phyloP scores from a whole-genome alignment of 331 rosid species.

The Quercus tomentella region DNA sequence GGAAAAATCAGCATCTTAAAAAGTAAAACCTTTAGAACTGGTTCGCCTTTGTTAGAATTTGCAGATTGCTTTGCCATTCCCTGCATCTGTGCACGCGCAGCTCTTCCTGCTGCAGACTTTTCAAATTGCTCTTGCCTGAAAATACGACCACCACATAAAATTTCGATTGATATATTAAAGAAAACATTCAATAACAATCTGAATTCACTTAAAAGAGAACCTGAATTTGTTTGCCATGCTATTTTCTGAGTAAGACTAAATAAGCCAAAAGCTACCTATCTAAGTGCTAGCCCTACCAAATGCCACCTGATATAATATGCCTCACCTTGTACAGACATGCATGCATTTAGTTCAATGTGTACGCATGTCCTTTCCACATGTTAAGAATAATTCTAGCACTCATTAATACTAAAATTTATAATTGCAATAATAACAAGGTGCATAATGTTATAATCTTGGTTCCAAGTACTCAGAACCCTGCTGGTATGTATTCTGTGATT shows the following conservation, averaged over 20 bases:
- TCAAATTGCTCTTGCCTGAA: slow-evolving; percentile 84
- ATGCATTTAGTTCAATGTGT: not conserved
- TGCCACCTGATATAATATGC: not conserved
- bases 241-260: not conserved
- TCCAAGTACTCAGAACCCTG: not conserved
- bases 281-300: not conserved
- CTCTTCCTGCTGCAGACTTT: slow-evolving; percentile 79
- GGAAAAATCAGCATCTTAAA: slow-evolving; percentile 15
- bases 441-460: not conserved
- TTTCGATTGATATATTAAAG: not conserved
- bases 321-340: not conserved
- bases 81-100: slow-evolving; percentile 69
- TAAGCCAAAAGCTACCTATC: not conserved
- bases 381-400: not conserved
- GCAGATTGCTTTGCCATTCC: slow-evolving; percentile 64
- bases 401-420: not conserved
- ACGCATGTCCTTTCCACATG: not conserved
- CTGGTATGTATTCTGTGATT: not conserved
- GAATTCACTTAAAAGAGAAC: not conserved
- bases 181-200: not conserved
- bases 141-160: slow-evolving; percentile 1
- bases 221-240: not conserved
- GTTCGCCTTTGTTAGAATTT: slow-evolving; percentile 58
- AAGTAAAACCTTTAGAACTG: slow-evolving; percentile 42
- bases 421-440: not conserved